Base-by-base conservation (phyloP, 176 grass and related monocot species). In the Musa beccarii region DNA sequence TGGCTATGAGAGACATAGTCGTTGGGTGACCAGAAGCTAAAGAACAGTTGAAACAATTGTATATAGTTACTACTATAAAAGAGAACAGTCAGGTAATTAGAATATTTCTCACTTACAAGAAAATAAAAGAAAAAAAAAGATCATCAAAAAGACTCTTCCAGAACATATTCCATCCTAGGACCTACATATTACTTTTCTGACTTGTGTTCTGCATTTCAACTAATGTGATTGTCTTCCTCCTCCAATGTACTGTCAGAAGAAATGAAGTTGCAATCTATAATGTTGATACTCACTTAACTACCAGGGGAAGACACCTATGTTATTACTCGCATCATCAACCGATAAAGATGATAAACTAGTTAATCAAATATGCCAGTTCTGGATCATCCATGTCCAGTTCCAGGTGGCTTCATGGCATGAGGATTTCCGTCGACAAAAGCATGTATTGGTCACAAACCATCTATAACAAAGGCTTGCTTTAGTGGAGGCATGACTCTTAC, bases 381-480 rank as follows among this genome's bases (percentile, higher is more conserved):
- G 79, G 79, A 64, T 80, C 79, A 73, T 80, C 57, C 69, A 73
- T 80, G 79, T 80, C 79, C 56, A 73, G 25, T 29, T 80, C 79
- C 15, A 80, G 79, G 79, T 28, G 79, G 79, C 79, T 73, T 80
- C 65, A 80, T 73, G 51, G 79, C 56, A 53, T 50, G 59, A 64
- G 57, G 57, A 53, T 80, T 80, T 70, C 69, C 73, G 13, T 69
- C 69, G 16, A 57, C 17, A 9, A 80, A 73, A 29, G 11, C 56
- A 15, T 80, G 79, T 20, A 80, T 53, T 52, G 43, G 1, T 73
- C 34, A 34, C 55, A 26, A 80, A 55, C 79, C 79, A 80, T 80
- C 69, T 72, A 26, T 26, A 53, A 20, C 59, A 64, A 73, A 80
- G 57, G 69, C 56, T 64, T 6, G 79, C 11, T 80, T 69, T 23